Base-by-base conservation (phyloP, 306 rosid genomes). In the Sophora flavescens region DNA sequence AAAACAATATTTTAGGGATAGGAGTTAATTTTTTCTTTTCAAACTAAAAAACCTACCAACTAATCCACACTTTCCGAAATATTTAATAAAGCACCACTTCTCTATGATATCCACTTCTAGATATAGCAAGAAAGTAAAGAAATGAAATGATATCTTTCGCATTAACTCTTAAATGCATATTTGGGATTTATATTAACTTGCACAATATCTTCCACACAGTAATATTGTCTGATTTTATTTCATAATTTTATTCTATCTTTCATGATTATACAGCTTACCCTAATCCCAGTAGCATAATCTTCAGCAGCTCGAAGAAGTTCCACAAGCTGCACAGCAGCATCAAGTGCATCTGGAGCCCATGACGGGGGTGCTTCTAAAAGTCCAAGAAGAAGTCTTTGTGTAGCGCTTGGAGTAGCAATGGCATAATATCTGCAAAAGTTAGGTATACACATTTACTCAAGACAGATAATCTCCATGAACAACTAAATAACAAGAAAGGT, bases 331-430 rank as follows among this genome's bases (percentile, higher is more conserved):
- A 95, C 97, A 64, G 97, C 95, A 41, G 98, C 98, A 85, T 95
- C 98, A 71, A 95, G 98, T 73, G 98, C 98, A 88, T 95, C 98
- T 11, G 98, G 98, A 78, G 98, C 98, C 98, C 98, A 95, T 2
- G 98, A 95, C 26, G 98, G 98, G 4, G 98, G 98, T 59, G 98
- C 98, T 88, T 95, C 98, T 67, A 95, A 81, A 76, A 95, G 96
- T 72, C 98, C 98, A 70, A 92, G 93, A 83, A 95, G 97, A 80
- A 95, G 98, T 87, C 98, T 90, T 79, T 95, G 98, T 41, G 98
- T 95, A 75, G 98, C 97, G 89, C 98, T 95, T 75, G 98, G 98
- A 79, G 98, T 95, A 74, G 98, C 98, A 90, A 95, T 90, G 73
- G 98, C 97, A 84, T 95, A 95, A 81, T 95, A 95, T 84, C 98